phyloP scores from a whole-genome alignment of 2,329 filamentous ascomycete genomes.

The Aplosporella prunicola region DNA sequence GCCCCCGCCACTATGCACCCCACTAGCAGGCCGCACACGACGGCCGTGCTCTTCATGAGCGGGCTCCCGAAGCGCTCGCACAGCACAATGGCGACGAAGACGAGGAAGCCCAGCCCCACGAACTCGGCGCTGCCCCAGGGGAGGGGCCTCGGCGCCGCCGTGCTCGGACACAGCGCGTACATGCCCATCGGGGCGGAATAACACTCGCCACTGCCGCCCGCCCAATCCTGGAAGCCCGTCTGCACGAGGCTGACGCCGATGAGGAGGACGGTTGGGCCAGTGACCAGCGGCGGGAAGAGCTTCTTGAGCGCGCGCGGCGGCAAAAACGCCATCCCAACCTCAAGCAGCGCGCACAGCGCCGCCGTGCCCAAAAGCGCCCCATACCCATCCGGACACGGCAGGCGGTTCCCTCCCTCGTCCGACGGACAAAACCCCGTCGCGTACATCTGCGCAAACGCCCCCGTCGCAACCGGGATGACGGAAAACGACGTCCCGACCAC shows the following conservation, averaged over 20 bases:
- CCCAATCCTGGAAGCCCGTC: conserved; percentile 68
- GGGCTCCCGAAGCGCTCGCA: conserved; percentile 74
- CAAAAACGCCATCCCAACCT: conserved; percentile 66
- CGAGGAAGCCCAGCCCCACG: conserved; percentile 68
- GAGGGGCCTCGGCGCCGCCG: conserved; percentile 59
- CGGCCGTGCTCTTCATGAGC: conserved; percentile 73
- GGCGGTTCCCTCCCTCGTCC: conserved; percentile 51
- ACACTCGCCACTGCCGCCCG: conserved; percentile 58
- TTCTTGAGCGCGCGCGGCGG: conserved; percentile 58
- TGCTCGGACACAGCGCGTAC: conserved; percentile 50
- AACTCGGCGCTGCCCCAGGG: conserved; percentile 72
- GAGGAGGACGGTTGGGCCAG: conserved; percentile 56
- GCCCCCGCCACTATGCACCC: conserved; percentile 74
- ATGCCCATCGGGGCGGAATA: conserved; percentile 40
- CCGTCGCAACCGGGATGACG: conserved; percentile 63
- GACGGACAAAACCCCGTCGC: conserved; percentile 56
- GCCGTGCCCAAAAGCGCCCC: conserved; percentile 63
- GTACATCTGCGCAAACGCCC: conserved; percentile 71
- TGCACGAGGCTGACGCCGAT: conserved; percentile 67
- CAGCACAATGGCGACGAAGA: conserved; percentile 69
- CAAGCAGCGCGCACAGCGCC: conserved; percentile 44
- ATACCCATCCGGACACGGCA: conserved; percentile 69
- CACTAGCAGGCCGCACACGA: conserved; percentile 63
- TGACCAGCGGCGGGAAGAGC: conserved; percentile 70
- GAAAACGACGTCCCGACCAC: conserved; percentile 73